Percentiles rank a stretch among this genome's conserved stretches.
These are phyloP conservation scores for Yamadazyma sp. DNA, from an alignment of 805 yeast genomes.

Conservation along the genomic window DNA sequence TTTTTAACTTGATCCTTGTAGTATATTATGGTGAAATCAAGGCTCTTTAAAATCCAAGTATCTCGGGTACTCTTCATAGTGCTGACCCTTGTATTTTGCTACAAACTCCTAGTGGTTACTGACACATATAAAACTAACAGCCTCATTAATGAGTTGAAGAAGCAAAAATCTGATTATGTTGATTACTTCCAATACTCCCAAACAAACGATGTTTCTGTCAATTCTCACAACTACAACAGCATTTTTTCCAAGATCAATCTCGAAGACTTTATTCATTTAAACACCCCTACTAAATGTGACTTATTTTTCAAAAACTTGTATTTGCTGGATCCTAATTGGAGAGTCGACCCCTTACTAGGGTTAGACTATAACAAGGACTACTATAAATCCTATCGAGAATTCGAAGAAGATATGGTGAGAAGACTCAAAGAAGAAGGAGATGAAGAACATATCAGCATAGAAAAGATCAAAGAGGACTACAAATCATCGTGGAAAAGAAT, in stretches of 20 bases:
- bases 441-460: slow-evolving; percentile 12
- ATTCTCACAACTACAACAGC: slow-evolving; percentile 9
- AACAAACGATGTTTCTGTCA: slow-evolving; percentile 1
- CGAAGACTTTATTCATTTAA: slow-evolving; percentile 5
- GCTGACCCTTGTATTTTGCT: background rate
- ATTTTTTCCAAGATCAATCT: slow-evolving; percentile 12
- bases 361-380: slow-evolving; percentile 17
- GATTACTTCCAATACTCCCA: slow-evolving; percentile 1
- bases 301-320: slow-evolving; percentile 21
- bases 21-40: slow-evolving; percentile 1
- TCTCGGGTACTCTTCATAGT: background rate
- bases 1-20: too few species aligned
- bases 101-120: background rate
- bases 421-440: slow-evolving; percentile 11
- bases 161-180: slow-evolving; percentile 4
- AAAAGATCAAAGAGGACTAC: slow-evolving; percentile 6
- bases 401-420: slow-evolving; percentile 10
- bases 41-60: background rate
- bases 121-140: background rate
- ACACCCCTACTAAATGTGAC: slow-evolving; percentile 21
- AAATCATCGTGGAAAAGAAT: slow-evolving; percentile 18
- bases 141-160: background rate
- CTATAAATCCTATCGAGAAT: slow-evolving; percentile 15
- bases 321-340: slow-evolving; percentile 17
- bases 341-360: slow-evolving; percentile 17